phyloP scores from a whole-genome alignment of 306 rosid genomes.

The Citrullus amarus region DNA sequence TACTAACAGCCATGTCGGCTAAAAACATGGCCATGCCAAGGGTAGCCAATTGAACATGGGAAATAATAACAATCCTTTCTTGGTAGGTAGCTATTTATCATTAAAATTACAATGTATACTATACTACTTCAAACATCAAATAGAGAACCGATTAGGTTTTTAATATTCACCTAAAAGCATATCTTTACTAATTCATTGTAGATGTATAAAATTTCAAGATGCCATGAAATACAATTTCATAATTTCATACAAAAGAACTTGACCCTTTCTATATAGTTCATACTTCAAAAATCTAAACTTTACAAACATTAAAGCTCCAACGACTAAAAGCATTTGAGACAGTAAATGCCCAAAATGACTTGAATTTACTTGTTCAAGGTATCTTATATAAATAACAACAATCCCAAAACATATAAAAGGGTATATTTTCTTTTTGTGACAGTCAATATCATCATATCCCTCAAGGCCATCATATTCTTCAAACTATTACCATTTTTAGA shows the following conservation, averaged over 20 bases:
- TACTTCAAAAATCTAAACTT: not conserved
- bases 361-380: constrained; percentile 1
- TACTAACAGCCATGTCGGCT: not conserved
- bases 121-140: not conserved
- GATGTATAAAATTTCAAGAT: not conserved
- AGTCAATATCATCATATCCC: not conserved
- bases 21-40: not conserved
- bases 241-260: not conserved
- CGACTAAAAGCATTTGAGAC: not conserved
- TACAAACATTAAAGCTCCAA: not conserved
- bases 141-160: not conserved
- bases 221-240: not conserved
- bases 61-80: not conserved
- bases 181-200: not conserved
- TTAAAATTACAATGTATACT: not conserved
- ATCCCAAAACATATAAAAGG: not conserved
- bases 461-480: not conserved
- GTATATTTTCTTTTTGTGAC: not conserved
- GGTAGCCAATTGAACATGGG: not conserved
- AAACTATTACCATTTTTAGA: not conserved
- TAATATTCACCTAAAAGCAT: not conserved
- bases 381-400: not conserved
- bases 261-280: not conserved
- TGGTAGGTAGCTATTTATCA: not conserved
- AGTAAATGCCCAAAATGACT: not conserved